A percentile compares a stretch with the other conserved stretches of the same genome.
These are phyloP conservation scores for Amaranthus cruentus DNA, from an alignment of 148 eudicot species.

Conservation along the genomic window DNA sequence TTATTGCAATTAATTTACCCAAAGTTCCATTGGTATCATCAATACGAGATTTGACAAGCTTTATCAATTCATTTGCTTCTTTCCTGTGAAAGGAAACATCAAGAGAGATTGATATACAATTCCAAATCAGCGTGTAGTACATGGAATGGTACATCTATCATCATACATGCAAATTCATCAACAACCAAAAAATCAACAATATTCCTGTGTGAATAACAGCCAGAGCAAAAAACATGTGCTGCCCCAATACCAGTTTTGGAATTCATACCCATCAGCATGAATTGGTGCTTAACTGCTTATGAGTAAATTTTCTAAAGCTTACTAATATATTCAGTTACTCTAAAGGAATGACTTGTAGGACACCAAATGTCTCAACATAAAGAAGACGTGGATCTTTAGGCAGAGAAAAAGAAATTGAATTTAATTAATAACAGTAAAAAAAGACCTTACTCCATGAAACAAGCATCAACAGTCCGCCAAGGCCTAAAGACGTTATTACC, in stretches of 20 bases:
- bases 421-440: background rate
- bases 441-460: background rate
- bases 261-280: background rate
- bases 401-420: background rate
- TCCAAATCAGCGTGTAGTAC: background rate
- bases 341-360: background rate
- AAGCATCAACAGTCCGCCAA: background rate
- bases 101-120: slow-evolving; percentile 15
- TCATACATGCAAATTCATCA: background rate
- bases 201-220: background rate
- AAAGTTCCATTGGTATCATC: slow-evolving; percentile 31
- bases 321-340: background rate
- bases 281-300: background rate
- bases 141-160: background rate
- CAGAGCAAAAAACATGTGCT: background rate
- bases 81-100: slow-evolving; percentile 49
- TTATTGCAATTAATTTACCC: slow-evolving; percentile 16
- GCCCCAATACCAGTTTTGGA: slow-evolving; percentile 1
- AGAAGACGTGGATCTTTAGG: background rate
- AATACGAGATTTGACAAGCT: slow-evolving; percentile 63
- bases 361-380: background rate
- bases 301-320: background rate
- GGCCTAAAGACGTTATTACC: background rate
- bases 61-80: slow-evolving; percentile 59
- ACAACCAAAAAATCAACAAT: background rate